These are phyloP conservation scores for Jatropha curcas DNA, from an alignment of 345 rosid genomes.

Conservation along the genomic window DNA sequence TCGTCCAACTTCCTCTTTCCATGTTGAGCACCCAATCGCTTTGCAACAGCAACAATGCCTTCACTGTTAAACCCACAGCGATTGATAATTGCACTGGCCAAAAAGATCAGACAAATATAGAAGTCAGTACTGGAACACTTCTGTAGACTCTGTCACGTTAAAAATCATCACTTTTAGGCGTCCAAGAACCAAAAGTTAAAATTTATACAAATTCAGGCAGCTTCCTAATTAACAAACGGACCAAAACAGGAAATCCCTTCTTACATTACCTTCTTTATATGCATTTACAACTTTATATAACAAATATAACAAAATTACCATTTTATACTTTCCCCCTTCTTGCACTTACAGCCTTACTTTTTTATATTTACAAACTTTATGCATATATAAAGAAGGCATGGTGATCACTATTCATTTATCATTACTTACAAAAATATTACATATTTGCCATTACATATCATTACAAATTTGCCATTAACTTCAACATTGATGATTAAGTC, in stretches of 20 bases:
- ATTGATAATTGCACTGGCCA: conserved; percentile 86
- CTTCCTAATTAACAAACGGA: background rate
- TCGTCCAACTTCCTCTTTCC: conserved; percentile 92
- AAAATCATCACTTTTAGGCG: background rate
- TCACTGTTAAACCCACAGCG: conserved; percentile 97
- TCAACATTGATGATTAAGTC: no score
- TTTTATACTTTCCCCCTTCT: no score
- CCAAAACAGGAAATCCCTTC: background rate
- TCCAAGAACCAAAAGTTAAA: background rate
- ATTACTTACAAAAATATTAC: no score
- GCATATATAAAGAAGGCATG: no score
- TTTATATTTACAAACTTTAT: no score
- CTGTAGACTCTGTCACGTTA: conserved; percentile 4
- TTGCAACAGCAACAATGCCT: conserved; percentile 95
- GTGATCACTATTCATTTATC: no score
- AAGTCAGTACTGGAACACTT: conserved; percentile 13
- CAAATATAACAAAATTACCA: no score
- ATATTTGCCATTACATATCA: no score
- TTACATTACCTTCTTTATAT: no score
- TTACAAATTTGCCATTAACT: no score
- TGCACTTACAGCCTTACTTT: no score
- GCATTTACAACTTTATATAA: no score
- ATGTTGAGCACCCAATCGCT: conserved; percentile 95
- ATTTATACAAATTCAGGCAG: conserved; percentile 4
- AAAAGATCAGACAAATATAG: conserved; percentile 8